Percentiles rank a stretch among this genome's conserved stretches.
Conservation (phyloP, 495 filamentous ascomycete species). For the Penicillium maclennaniae region DNA sequence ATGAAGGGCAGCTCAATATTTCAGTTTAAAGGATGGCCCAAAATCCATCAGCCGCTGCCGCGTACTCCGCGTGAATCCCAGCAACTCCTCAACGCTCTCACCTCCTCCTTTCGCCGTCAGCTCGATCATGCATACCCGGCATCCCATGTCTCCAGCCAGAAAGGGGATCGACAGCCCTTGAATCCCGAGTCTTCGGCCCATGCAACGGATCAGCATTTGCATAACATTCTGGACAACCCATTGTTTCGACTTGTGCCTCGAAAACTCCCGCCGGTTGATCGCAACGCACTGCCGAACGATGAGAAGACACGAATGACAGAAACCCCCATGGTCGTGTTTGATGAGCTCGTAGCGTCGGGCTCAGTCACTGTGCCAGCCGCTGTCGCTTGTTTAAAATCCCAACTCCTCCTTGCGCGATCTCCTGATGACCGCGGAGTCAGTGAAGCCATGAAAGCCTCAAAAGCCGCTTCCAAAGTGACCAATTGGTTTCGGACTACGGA, state of each 20-base stretch:
- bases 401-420: constrained; percentile 28
- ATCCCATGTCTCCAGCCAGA: constrained; percentile 17
- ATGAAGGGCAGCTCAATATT: constrained; percentile 44
- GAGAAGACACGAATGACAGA: constrained; percentile 21
- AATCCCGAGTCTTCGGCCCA: constrained; percentile 31
- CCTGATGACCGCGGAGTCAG: constrained; percentile 11
- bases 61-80: constrained; percentile 61
- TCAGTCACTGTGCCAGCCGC: constrained; percentile 22
- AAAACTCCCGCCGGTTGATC: constrained; percentile 7
- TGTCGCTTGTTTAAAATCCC: constrained; percentile 30
- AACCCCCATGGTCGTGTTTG: constrained; percentile 40
- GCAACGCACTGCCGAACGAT: constrained; percentile 8
- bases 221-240: constrained; percentile 67
- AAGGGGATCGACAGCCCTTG: constrained; percentile 16
- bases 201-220: constrained; percentile 54
- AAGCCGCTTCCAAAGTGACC: constrained; percentile 30
- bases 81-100: constrained; percentile 65
- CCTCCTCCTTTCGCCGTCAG: constrained; percentile 69
- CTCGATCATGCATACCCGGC: constrained; percentile 63
- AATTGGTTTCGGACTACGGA: constrained; percentile 44
- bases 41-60: constrained; percentile 68
- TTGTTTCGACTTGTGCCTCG: constrained; percentile 44
- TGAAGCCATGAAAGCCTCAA: constrained; percentile 32
- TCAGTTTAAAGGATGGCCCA: constrained; percentile 49
- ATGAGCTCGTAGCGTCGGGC: constrained; percentile 39